phyloP scores from a whole-genome alignment of 2,329 filamentous ascomycete species.

The Pseudopithomyces maydicus region DNA sequence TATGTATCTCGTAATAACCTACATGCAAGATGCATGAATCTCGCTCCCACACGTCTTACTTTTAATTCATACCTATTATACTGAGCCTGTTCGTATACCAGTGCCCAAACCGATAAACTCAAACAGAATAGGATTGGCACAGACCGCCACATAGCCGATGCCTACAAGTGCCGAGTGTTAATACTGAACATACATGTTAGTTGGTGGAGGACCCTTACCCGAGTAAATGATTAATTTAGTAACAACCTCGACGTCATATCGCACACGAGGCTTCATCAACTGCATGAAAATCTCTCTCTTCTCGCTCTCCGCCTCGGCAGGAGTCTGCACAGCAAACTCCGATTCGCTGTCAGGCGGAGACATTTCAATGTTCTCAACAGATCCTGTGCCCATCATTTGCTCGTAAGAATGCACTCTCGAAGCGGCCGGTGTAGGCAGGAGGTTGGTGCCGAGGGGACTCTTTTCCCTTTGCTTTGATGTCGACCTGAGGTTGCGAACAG shows the following conservation, averaged over 20 bases:
- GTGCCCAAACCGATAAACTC: slow-evolving; percentile 61
- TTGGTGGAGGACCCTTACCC: slow-evolving; percentile 61
- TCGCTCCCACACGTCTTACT: not conserved
- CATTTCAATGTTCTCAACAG: slow-evolving; percentile 30
- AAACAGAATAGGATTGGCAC: slow-evolving; percentile 75
- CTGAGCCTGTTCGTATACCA: slow-evolving; percentile 17
- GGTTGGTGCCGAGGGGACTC: slow-evolving; percentile 47
- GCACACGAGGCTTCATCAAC: slow-evolving; percentile 82
- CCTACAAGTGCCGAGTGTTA: slow-evolving; percentile 56
- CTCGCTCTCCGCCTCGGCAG: slow-evolving; percentile 43
- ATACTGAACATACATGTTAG: not conserved
- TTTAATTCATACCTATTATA: not conserved
- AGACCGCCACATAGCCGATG: slow-evolving; percentile 81
- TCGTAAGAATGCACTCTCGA: slow-evolving; percentile 67
- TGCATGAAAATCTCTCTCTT: slow-evolving; percentile 76
- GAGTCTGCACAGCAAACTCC: slow-evolving; percentile 31
- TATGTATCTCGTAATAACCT: not conserved
- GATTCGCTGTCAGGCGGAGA: slow-evolving; percentile 41
- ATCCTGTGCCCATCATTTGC: slow-evolving; percentile 73
- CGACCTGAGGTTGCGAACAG: slow-evolving; percentile 31
- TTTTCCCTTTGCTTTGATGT: slow-evolving; percentile 27
- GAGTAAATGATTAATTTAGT: slow-evolving; percentile 95
- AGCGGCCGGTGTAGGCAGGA: slow-evolving; percentile 55
- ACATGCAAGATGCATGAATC: not conserved
- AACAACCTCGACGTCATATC: slow-evolving; percentile 98